A percentile compares a stretch with the other conserved stretches of the same genome.
Conservation (phyloP, 345 rosid species). For the Excoecaria cochinchinensis region DNA sequence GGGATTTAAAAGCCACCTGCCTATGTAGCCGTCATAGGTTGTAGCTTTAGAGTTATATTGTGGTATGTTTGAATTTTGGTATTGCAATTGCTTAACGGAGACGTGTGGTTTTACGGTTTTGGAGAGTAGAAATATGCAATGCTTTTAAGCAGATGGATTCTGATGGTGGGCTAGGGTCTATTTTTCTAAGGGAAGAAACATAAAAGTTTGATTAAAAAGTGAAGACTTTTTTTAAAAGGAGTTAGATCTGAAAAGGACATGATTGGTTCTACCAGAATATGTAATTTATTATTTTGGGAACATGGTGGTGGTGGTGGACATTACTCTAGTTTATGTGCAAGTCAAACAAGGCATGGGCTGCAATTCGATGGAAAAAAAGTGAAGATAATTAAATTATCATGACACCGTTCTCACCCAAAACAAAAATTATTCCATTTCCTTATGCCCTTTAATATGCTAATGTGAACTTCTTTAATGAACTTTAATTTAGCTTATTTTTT, state of each 20-base stretch:
- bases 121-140: not conserved
- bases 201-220: not conserved
- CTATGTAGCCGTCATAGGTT: too few species aligned
- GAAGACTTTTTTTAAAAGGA: not conserved
- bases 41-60: too few species aligned
- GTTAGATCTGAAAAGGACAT: not conserved
- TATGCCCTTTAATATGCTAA: not conserved
- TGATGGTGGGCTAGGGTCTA: not conserved
- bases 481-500: not conserved
- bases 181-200: not conserved
- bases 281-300: not conserved
- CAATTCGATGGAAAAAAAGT: not conserved
- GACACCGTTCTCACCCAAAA: too few species aligned
- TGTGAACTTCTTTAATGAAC: not conserved
- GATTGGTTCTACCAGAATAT: constrained; percentile 20
- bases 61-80: too few species aligned
- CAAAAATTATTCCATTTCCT: too few species aligned
- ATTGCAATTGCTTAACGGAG: not conserved
- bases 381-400: not conserved
- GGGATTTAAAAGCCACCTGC: too few species aligned
- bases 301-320: too few species aligned
- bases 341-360: constrained; percentile 11
- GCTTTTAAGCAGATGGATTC: not conserved
- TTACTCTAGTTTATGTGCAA: not conserved
- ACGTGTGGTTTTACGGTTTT: not conserved